Evolutionary conservation across 2,329 filamentous ascomycete species (phyloP), one percentile per base, ranked within the genome.

Genomic region (Fusarium graminum): DNA sequence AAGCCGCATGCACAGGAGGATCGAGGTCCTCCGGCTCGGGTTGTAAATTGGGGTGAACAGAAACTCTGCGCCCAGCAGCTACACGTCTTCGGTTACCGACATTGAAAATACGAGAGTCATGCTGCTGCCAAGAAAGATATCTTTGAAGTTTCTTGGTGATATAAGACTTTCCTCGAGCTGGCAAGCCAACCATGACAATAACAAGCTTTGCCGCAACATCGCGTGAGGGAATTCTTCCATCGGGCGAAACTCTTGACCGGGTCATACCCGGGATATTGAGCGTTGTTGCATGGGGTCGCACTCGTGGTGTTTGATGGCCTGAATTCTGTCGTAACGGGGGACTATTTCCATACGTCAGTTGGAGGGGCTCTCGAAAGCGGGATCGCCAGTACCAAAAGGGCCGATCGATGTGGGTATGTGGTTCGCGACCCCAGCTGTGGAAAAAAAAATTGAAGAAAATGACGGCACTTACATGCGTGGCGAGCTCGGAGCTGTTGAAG

Each of bases 61-160:
- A 67, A n/a, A 78, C 76, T 26, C 78, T 77, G 42, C 82, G 76
- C 16, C 90, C 91, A 41, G 91, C 92, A 17, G 90, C 92, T 49
- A 94, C 87, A 71, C 95, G 90, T 72, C 95, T 87, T 74, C 93
- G 87, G 78, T 97, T 94, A 62, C 95, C 95, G 36, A 99, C 95
- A 74, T 99, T 99, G 87, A 99, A 99, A 71, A 99, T 97, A 69
- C 86, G 87, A 13, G 94, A 95, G 74, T 97, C 92, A 79, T 99
- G 94, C 75, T 99, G 95, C 74, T 97, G 89, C 95, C 95, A 99
- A 47, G 96, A 94, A 49, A 99, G 82, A 76, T 98, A 99, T 63
- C 95, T 88, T 59, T 95, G 92, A 65, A 99, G 87, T 81, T 99
- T 99, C 83, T 98, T 98, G 63, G 95, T 98, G 74, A 99, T 97